Conservation (phyloP, 768 basidiomycete genomes). For the Lactarius psammicola region DNA sequence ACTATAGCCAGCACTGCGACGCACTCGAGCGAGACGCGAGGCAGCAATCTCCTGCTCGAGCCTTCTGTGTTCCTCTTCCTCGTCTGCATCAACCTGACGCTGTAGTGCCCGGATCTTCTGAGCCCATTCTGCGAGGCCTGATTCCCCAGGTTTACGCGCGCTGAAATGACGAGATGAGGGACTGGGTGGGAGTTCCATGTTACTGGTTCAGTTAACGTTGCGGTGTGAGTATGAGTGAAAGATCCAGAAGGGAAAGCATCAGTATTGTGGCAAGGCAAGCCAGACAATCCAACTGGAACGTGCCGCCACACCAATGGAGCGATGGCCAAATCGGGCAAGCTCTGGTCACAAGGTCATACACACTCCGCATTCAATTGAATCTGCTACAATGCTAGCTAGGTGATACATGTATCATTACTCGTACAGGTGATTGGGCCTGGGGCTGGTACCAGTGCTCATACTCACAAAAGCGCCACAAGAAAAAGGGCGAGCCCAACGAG, state of each 20-base stretch:
- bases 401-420: neutral
- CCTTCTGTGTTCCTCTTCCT: slow-evolving; percentile 70
- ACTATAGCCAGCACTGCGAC: slow-evolving; percentile 43
- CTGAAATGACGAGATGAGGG: slow-evolving; percentile 24
- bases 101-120: slow-evolving; percentile 78
- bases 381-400: neutral
- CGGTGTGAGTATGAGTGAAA: neutral
- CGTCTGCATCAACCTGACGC: slow-evolving; percentile 76
- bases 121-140: slow-evolving; percentile 77
- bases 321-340: slow-evolving; percentile 14
- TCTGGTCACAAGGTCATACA: neutral
- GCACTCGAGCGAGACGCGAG: slow-evolving; percentile 46
- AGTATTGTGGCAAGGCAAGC: no score
- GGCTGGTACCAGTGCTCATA: no score
- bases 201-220: neutral
- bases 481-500: neutral
- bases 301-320: neutral
- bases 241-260: neutral
- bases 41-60: slow-evolving; percentile 56
- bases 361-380: neutral
- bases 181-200: slow-evolving; percentile 25
- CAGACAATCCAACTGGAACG: neutral
- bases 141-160: slow-evolving; percentile 47
- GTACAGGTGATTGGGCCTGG: neutral
- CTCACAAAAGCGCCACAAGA: slow-evolving; percentile 8